Base-by-base conservation (phyloP, 345 rosid genomes). In the Eucalyptus fibrosa region DNA sequence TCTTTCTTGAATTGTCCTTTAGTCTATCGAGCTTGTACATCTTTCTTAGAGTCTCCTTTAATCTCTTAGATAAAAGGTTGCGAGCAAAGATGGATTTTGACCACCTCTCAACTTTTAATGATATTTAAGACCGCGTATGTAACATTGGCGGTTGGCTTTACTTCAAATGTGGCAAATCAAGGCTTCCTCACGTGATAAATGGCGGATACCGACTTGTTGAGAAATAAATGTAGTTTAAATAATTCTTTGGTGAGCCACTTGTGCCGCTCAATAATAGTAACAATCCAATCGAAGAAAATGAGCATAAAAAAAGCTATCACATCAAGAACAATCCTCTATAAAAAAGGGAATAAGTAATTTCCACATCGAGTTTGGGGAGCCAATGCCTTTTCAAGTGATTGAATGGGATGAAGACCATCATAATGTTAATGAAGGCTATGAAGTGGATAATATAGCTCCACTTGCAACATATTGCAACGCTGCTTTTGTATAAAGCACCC, bases 261-360 rank as follows among this genome's bases (percentile, higher is more conserved):
- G 11, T 21, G 1, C 11, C 0, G 0, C 37, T 4, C 0, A 0
- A 65, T n/a, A n/a, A 15, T 65, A 7, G 37, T 16, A 65, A 65
- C 17, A 15, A 4, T 65, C 10, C 6, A 65, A 65, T 65, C 0
- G 0, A 14, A n/a, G 1, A n/a, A 65, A 65, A n/a, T n/a, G 15
- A 65, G 77, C 21, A n/a, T 65, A 32, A 7, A 65, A 0, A 30
- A 15, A 65, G 37, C 10, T 15, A 65, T 65, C 72, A 65, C 19
- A 30, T n/a, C 19, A 65, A 65, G 19, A 65, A 3, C 0, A n/a
- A 65, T 65, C 34, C 37, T n/a, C 1, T 3, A 1, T 2, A 62
- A 15, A 14, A 30, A 7, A 7, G 37, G 37, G 72, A 65, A 30
- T 65, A 7, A 65, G 21, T 65, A 15, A 65, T 65, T 65, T 65